A percentile compares a stretch with the other conserved stretches of the same genome.
Conservation (phyloP, 805 yeast genomes). For the Torulaspora quercuum region DNA sequence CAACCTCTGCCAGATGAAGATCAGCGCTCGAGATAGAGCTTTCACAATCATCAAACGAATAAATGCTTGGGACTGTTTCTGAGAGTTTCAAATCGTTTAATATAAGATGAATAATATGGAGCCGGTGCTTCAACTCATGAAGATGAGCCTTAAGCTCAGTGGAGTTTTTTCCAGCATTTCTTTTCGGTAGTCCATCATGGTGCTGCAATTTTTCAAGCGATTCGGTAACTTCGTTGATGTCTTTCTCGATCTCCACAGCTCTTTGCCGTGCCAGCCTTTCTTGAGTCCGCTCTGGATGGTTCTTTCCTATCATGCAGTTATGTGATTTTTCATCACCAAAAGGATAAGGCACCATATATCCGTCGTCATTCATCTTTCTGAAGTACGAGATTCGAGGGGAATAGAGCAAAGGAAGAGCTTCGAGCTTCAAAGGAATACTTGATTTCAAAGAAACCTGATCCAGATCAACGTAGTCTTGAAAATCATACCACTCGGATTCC, state of each 20-base stretch:
- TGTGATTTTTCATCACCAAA: constrained; percentile 59
- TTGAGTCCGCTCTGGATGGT: constrained; percentile 56
- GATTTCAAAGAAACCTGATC: constrained; percentile 46
- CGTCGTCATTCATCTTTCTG: constrained; percentile 47
- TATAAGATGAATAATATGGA: constrained; percentile 33
- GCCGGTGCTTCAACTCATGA: constrained; percentile 35
- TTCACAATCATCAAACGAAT: constrained; percentile 22
- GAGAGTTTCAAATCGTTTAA: constrained; percentile 34
- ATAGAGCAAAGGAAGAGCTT: constrained; percentile 45
- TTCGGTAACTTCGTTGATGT: constrained; percentile 30
- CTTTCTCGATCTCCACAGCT: constrained; percentile 39
- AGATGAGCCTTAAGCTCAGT: constrained; percentile 27
- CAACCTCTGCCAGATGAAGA: constrained; percentile 1
- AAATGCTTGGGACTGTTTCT: constrained; percentile 18
- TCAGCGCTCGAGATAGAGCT: constrained; percentile 12
- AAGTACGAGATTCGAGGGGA: constrained; percentile 62
- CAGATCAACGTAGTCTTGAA: constrained; percentile 71
- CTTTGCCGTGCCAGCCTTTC: constrained; percentile 43
- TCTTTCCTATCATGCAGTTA: constrained; percentile 48
- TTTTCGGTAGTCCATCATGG: neutral
- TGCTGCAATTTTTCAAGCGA: constrained; percentile 11
- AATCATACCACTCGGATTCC: constrained; percentile 61
- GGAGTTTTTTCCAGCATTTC: constrained; percentile 7
- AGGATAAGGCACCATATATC: constrained; percentile 47
- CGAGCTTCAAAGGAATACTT: constrained; percentile 41